phyloP scores from a whole-genome alignment of 2,329 filamentous ascomycete genomes.

The Lanzia echinophila region DNA sequence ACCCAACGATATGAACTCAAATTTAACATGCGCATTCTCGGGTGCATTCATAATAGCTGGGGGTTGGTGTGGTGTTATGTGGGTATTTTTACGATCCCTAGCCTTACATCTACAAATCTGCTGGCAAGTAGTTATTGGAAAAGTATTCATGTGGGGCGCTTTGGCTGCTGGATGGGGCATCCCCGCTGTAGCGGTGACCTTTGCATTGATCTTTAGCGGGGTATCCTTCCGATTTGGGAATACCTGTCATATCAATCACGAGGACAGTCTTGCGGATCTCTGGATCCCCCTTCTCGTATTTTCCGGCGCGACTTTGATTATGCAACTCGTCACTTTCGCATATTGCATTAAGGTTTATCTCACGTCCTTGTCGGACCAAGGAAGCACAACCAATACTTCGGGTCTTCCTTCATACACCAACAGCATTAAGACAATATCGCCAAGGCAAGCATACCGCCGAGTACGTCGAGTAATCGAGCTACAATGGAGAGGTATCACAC shows the following conservation, averaged over 20 bases:
- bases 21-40: slow-evolving; percentile 76
- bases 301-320: slow-evolving; percentile 65
- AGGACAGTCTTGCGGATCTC: slow-evolving; percentile 73
- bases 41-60: slow-evolving; percentile 81
- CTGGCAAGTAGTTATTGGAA: slow-evolving; percentile 88
- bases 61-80: slow-evolving; percentile 77
- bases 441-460: slow-evolving; percentile 80
- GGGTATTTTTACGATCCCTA: slow-evolving; percentile 84
- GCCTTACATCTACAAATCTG: slow-evolving; percentile 96
- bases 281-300: slow-evolving; percentile 87
- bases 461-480: slow-evolving; percentile 80
- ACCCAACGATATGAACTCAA: slow-evolving; percentile 83
- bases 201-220: slow-evolving; percentile 78
- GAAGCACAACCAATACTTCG: slow-evolving; percentile 63
- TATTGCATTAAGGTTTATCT: slow-evolving; percentile 97
- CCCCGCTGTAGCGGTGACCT: slow-evolving; percentile 64
- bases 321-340: slow-evolving; percentile 77
- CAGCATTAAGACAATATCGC: slow-evolving; percentile 67
- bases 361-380: slow-evolving; percentile 69
- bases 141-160: slow-evolving; percentile 81
- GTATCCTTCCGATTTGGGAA: slow-evolving; percentile 89
- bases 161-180: slow-evolving; percentile 79
- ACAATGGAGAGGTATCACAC: slow-evolving; percentile 88
- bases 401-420: slow-evolving; percentile 67
- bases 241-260: slow-evolving; percentile 90